Percentiles rank a stretch among this genome's conserved stretches.
Evolutionary conservation across 768 basidiomycete species (phyloP).

Genomic region (Dentipellis sp.): DNA sequence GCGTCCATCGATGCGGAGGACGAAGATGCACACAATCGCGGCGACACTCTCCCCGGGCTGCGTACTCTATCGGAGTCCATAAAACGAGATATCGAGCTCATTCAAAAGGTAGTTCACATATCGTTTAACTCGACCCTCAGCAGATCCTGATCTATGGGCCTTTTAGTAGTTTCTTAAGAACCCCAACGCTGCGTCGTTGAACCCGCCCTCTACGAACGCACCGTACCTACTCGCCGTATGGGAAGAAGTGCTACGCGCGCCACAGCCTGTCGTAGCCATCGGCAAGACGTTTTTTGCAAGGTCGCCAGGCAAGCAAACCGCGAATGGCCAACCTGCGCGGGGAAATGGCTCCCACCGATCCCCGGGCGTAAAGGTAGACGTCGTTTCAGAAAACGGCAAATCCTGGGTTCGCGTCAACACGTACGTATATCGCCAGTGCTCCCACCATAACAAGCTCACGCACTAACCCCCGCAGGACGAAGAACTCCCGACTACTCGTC

Average conservation of each 20-base stretch:
- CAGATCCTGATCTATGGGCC: constrained; percentile 1
- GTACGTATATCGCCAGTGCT: constrained; percentile 34
- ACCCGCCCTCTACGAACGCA: constrained; percentile 63
- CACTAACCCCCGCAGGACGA: constrained; percentile 39
- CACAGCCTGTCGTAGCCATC: constrained; percentile 46
- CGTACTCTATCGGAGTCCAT: constrained; percentile 32
- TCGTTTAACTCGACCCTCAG: constrained; percentile 4
- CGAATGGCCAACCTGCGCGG: constrained; percentile 8
- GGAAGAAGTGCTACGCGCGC: constrained; percentile 63
- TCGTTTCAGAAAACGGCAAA: constrained; percentile 66
- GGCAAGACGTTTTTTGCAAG: constrained; percentile 41
- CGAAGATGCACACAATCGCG: constrained; percentile 10
- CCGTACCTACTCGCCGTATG: constrained; percentile 77
- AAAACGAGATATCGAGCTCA: constrained; percentile 31
- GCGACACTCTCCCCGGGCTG: constrained; percentile 28
- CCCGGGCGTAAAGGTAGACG: constrained; percentile 59
- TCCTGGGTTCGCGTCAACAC: constrained; percentile 85
- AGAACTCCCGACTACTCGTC: constrained; percentile 63
- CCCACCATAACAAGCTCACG: not conserved
- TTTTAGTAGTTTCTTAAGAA: constrained; percentile 54
- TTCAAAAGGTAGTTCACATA: constrained; percentile 27
- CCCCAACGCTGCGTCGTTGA: constrained; percentile 33
- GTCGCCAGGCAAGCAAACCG: constrained; percentile 8
- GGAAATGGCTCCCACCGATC: constrained; percentile 5
- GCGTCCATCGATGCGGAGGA: constrained; percentile 19